Conservation (phyloP, 345 rosid species). For the Eucalyptus coolabah region DNA sequence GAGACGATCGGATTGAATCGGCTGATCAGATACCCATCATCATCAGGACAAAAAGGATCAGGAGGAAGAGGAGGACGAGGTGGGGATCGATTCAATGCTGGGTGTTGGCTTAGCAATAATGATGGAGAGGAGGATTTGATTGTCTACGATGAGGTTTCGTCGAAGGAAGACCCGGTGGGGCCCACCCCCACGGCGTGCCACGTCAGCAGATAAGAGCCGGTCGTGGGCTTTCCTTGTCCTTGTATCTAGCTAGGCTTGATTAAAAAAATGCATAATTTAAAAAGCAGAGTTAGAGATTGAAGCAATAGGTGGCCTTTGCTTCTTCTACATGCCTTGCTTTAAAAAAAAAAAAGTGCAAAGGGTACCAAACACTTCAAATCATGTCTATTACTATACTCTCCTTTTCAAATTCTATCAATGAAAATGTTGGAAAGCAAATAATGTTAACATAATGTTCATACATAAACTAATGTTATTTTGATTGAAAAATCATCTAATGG, state of each 20-base stretch:
- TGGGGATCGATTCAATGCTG: neutral
- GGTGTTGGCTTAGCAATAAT: neutral
- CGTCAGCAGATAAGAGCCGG: neutral
- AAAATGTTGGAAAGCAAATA: neutral
- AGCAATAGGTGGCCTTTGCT: neutral
- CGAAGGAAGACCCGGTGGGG: neutral
- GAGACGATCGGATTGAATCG: neutral
- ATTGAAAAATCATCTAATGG: neutral
- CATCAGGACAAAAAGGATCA: neutral
- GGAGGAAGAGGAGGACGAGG: neutral
- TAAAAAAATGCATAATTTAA: neutral
- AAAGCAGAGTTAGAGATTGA: neutral
- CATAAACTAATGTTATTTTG: too few species aligned
- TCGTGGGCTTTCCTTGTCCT: neutral
- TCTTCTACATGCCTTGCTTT: neutral
- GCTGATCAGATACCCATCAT: neutral
- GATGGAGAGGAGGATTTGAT: neutral
- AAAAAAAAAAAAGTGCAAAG: neutral
- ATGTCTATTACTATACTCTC: neutral
- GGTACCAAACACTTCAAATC: neutral
- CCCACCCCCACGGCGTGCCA: neutral
- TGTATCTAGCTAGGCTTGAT: neutral
- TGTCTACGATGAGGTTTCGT: neutral
- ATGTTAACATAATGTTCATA: accelerated
- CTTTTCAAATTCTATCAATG: too few species aligned